These are phyloP conservation scores for Tuber indicum DNA, from an alignment of 495 filamentous ascomycete species.

Conservation along the genomic window DNA sequence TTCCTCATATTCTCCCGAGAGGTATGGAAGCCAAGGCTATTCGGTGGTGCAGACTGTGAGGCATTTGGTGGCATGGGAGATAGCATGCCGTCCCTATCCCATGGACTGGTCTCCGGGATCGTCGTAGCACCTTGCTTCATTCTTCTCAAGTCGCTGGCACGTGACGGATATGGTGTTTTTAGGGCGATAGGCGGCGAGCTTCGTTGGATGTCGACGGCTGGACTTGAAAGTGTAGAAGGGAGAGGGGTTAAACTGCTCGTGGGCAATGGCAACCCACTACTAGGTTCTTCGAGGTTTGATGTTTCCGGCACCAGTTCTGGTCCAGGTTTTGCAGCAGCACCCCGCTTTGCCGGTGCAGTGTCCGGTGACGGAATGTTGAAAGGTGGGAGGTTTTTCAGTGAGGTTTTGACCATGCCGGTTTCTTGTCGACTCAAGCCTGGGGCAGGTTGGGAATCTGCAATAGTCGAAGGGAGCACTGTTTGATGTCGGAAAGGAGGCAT, in stretches of 20 bases:
- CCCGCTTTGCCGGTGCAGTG: not conserved
- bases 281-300: slow-evolving; percentile 5
- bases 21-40: not conserved
- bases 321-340: not conserved
- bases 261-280: slow-evolving; percentile 9
- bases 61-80: slow-evolving; percentile 6
- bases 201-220: slow-evolving; percentile 2
- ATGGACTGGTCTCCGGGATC: slow-evolving; percentile 20
- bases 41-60: not conserved
- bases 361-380: slow-evolving; percentile 35
- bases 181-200: slow-evolving; percentile 2
- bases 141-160: not conserved
- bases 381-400: slow-evolving; percentile 27
- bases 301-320: slow-evolving; percentile 37
- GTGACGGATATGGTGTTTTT: not conserved
- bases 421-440: not conserved
- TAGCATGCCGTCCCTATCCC: slow-evolving; percentile 1
- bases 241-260: slow-evolving; percentile 23
- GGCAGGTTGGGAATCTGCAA: slow-evolving; percentile 15
- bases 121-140: slow-evolving; percentile 2
- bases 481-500: not conserved
- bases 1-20: slow-evolving; percentile 3
- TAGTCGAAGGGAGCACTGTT: not conserved
- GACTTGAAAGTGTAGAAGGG: slow-evolving; percentile 14
- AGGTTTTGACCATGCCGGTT: slow-evolving; percentile 15